A percentile compares a stretch with the other conserved stretches of the same genome.
Conservation (phyloP, 2,329 filamentous ascomycete genomes). For the Claviceps africana region DNA sequence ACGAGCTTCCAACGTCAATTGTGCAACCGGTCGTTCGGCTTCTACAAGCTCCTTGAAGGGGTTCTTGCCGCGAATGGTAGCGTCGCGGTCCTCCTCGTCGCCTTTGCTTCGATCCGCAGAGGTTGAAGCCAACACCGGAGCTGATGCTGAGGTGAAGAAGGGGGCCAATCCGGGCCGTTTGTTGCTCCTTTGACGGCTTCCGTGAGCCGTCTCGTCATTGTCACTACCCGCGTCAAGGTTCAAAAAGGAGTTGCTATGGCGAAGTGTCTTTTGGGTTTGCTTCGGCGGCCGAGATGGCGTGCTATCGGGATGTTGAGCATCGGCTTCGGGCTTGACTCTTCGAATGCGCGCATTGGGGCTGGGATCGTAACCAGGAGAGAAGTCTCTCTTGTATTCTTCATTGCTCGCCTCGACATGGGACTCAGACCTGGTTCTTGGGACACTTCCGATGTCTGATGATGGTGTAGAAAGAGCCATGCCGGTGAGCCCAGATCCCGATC, state of each 20-base stretch:
- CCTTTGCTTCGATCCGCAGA: not conserved
- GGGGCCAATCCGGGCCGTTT: not conserved
- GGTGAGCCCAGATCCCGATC: constrained; percentile 19
- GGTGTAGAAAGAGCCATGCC: constrained; percentile 7
- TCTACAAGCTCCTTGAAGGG: constrained; percentile 11
- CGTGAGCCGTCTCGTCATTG: constrained; percentile 23
- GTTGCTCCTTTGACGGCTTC: constrained; percentile 5
- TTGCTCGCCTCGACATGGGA: constrained; percentile 16
- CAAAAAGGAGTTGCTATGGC: constrained; percentile 33
- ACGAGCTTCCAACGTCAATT: constrained; percentile 25
- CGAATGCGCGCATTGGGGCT: constrained; percentile 59
- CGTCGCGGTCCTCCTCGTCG: constrained; percentile 12
- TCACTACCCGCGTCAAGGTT: constrained; percentile 35
- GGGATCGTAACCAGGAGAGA: constrained; percentile 64
- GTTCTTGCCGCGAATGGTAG: constrained; percentile 15
- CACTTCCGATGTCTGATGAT: constrained; percentile 15
- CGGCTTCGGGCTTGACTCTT: constrained; percentile 38
- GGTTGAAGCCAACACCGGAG: not conserved
- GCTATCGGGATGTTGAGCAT: constrained; percentile 10
- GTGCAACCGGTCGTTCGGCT: constrained; percentile 13
- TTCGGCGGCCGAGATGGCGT: constrained; percentile 23
- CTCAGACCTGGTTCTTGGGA: constrained; percentile 5
- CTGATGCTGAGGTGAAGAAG: not conserved
- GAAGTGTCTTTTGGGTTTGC: constrained; percentile 15
- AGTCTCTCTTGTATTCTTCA: constrained; percentile 38